These are phyloP conservation scores for Phylloboletellus chloephorus DNA, from an alignment of 1,284 basidiomycete species.

Conservation along the genomic window DNA sequence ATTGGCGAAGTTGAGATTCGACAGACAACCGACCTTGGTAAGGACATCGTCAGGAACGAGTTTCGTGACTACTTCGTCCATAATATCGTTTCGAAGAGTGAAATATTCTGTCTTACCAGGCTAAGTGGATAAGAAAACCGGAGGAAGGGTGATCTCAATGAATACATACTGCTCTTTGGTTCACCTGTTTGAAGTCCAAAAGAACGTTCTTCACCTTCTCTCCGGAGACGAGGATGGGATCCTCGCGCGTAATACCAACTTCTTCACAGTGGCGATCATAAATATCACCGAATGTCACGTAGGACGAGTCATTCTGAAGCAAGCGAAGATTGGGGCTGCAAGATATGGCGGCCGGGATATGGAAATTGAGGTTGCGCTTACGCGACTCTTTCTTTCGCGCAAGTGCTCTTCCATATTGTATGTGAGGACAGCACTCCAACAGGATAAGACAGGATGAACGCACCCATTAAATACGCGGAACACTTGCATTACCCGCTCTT, in stretches of 20 bases:
- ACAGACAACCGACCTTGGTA: conserved; percentile 58
- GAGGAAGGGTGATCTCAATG: conserved; percentile 8
- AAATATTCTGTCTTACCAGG: conserved; percentile 66
- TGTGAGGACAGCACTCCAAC: conserved; percentile 9
- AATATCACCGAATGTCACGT: conserved; percentile 89
- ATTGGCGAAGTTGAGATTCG: not conserved
- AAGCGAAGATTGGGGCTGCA: conserved; percentile 83
- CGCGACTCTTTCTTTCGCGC: conserved; percentile 88
- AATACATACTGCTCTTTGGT: conserved; percentile 44
- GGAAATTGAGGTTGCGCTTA: conserved; percentile 89
- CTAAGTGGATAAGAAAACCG: conserved; percentile 31
- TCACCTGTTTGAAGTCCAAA: conserved; percentile 51
- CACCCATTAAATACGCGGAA: conserved; percentile 92
- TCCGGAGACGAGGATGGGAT: conserved; percentile 79
- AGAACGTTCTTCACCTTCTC: conserved; percentile 77
- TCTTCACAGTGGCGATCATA: conserved; percentile 87
- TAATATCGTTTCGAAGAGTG: conserved; percentile 80
- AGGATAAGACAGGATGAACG: conserved; percentile 18
- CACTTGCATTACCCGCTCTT: conserved; percentile 90
- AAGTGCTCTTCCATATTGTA: conserved; percentile 54
- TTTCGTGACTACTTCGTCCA: conserved; percentile 88
- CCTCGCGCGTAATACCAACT: conserved; percentile 78
- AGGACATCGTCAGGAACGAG: conserved; percentile 89
- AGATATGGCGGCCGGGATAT: conserved; percentile 84
- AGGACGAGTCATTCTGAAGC: conserved; percentile 88